Evolutionary conservation across 139 green algal species (phyloP).

Genomic region (Coelastrella sp.): DNA sequence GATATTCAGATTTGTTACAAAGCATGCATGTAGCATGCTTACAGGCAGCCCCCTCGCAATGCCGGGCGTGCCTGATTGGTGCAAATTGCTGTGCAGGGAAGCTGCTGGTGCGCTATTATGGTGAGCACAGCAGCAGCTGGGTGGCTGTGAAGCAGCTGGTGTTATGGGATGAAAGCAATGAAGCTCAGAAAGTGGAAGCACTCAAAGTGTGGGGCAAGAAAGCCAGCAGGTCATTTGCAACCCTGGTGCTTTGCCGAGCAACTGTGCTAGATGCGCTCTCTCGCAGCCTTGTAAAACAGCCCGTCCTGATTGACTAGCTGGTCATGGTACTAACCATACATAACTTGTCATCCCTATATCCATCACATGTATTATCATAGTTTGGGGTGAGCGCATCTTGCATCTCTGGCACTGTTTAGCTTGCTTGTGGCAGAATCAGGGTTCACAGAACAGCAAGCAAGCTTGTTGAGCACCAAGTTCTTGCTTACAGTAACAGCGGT

Average conservation of each 20-base stretch:
- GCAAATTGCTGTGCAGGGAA: constrained; percentile 43
- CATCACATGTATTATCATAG: too few species aligned
- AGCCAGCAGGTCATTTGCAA: background rate
- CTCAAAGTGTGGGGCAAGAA: constrained; percentile 24
- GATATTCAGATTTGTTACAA: background rate
- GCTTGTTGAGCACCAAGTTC: background rate
- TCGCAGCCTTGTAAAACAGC: too few species aligned
- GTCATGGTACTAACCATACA: too few species aligned
- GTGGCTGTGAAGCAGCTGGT: constrained; percentile 46
- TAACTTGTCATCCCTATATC: too few species aligned
- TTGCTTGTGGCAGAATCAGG: too few species aligned
- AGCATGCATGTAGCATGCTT: background rate
- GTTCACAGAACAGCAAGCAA: too few species aligned
- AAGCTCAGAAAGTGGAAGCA: constrained; percentile 6
- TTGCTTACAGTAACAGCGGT: background rate
- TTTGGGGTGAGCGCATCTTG: too few species aligned
- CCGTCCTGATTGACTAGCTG: too few species aligned
- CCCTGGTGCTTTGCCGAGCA: too few species aligned
- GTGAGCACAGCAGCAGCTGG: constrained; percentile 72
- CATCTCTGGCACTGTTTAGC: too few species aligned
- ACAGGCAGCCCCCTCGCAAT: background rate
- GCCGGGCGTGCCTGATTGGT: background rate
- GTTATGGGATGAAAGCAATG: background rate
- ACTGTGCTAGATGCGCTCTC: too few species aligned
- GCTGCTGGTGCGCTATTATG: constrained; percentile 75